Evolutionary conservation across 179 eudicot species (phyloP).

Genomic region (Silene coronaria): DNA sequence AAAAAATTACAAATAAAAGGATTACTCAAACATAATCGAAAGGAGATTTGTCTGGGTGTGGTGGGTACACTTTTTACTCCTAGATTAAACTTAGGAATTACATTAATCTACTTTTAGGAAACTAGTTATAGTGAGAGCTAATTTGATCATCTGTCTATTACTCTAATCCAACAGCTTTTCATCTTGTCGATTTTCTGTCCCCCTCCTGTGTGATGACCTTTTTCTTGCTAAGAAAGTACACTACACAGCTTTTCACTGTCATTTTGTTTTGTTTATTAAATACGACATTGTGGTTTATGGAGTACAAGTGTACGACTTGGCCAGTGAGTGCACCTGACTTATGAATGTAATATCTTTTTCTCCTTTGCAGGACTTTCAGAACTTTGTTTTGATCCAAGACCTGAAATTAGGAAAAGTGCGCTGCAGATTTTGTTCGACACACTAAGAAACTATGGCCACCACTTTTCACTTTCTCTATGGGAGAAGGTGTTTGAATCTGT

Average conservation of each 20-base stretch:
- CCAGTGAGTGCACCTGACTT: conserved; percentile 3
- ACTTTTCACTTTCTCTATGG: conserved; percentile 88
- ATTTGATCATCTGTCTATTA: conserved; percentile 2
- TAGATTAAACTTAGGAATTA: not conserved
- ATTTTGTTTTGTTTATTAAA: not conserved
- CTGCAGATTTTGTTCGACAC: conserved; percentile 88
- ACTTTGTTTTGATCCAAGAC: conserved; percentile 96
- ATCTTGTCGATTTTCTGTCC: not conserved
- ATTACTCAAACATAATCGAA: not conserved
- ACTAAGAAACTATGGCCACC: conserved; percentile 86
- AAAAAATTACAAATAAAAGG: not conserved
- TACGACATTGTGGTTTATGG: not conserved
- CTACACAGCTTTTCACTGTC: not conserved
- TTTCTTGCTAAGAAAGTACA: not conserved
- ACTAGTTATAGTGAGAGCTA: not conserved
- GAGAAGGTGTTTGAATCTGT: conserved; percentile 93
- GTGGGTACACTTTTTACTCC: not conserved
- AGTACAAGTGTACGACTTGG: not conserved
- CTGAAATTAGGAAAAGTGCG: conserved; percentile 90
- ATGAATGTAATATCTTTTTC: conserved; percentile 14
- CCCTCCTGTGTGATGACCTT: not conserved
- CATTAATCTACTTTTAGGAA: not conserved
- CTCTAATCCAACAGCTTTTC: conserved; percentile 1
- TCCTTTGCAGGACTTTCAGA: conserved; percentile 75
- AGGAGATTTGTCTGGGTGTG: not conserved